Evolutionary conservation across 2,329 filamentous ascomycete genomes (phyloP).

Genomic region (Macroventuria anomochaeta): DNA sequence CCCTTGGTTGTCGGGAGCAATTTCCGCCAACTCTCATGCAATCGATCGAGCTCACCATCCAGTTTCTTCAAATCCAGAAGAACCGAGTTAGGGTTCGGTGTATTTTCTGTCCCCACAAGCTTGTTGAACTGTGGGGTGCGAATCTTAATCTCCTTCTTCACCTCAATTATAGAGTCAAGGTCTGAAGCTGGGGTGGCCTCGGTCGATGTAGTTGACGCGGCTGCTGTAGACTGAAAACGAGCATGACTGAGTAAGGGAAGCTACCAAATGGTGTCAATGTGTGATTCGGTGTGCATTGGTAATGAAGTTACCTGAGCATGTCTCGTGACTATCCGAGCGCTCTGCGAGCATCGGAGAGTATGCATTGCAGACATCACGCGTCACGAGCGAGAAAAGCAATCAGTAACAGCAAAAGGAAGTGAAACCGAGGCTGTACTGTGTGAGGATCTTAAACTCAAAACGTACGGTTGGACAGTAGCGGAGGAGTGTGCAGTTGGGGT

Average conservation of each 20-base stretch:
- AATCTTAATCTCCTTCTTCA: background rate
- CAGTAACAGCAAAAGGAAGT: background rate
- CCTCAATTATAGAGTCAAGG: too few species aligned
- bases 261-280: background rate
- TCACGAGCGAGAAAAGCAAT: background rate
- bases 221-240: conserved; percentile 7
- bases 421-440: background rate
- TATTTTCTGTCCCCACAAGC: background rate
- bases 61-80: background rate
- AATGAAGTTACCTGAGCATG: conserved; percentile 1
- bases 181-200: background rate
- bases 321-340: conserved; percentile 13
- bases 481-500: background rate
- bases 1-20: background rate
- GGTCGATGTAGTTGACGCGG: background rate
- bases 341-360: conserved; percentile 11
- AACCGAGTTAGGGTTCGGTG: background rate
- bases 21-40: background rate
- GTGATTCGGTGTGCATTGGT: background rate
- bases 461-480: background rate
- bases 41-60: background rate
- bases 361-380: conserved; percentile 5
- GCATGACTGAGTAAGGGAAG: background rate
- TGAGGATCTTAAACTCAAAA: background rate
- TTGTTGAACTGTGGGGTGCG: background rate